phyloP scores from a whole-genome alignment of 2,329 filamentous ascomycete species.

The Venturia pyrina region DNA sequence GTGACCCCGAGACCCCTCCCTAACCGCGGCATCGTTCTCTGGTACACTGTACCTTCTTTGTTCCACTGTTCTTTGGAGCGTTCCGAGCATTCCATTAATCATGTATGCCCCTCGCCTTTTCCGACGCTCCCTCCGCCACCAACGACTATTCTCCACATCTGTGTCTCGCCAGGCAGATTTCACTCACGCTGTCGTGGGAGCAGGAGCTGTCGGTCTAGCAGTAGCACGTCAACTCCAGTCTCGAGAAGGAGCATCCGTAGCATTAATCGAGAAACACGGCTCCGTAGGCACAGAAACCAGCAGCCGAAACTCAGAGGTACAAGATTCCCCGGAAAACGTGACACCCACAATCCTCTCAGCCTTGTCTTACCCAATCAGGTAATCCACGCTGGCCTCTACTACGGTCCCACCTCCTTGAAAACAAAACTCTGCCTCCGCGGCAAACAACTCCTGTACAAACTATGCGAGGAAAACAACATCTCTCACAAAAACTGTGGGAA shows the following conservation, averaged over 20 bases:
- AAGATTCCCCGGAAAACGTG: background rate
- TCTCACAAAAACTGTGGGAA: constrained; percentile 70
- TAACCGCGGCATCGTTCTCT: background rate
- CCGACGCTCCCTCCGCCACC: background rate
- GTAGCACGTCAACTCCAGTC: constrained; percentile 62
- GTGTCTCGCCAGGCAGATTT: constrained; percentile 42
- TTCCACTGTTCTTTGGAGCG: background rate
- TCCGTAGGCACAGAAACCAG: constrained; percentile 76
- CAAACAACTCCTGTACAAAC: constrained; percentile 64
- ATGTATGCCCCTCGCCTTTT: background rate
- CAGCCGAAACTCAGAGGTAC: constrained; percentile 75
- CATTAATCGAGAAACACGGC: constrained; percentile 72
- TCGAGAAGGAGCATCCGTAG: constrained; percentile 50
- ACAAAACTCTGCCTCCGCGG: constrained; percentile 73
- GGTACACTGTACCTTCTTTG: background rate
- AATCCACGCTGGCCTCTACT: constrained; percentile 93
- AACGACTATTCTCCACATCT: constrained; percentile 7
- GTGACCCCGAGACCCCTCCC: background rate
- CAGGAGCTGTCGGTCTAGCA: constrained; percentile 69
- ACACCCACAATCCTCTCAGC: background rate
- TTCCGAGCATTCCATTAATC: background rate
- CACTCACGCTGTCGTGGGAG: constrained; percentile 58
- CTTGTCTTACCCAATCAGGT: constrained; percentile 41
- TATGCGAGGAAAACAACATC: constrained; percentile 60
- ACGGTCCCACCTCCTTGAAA: constrained; percentile 67